These are phyloP conservation scores for Crithidia acanthocephali DNA, from an alignment of 208 protist genomes.

Conservation along the genomic window DNA sequence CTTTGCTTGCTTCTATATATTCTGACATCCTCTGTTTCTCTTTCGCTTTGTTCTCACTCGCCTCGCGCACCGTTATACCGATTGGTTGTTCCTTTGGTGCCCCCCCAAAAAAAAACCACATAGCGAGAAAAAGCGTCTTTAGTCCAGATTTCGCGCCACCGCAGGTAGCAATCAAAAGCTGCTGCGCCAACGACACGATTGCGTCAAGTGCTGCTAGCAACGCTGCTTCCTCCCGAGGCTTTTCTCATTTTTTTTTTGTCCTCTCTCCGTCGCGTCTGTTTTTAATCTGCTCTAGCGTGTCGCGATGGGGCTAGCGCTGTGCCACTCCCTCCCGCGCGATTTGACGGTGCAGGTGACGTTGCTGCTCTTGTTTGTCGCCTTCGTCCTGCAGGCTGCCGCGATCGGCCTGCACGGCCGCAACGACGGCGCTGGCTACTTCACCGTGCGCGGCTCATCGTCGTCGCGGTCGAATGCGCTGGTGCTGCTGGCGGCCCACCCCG, in stretches of 20 bases:
- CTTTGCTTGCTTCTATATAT: too few species aligned
- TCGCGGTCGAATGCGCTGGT: slow-evolving; percentile 23
- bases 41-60: not conserved
- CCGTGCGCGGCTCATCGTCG: slow-evolving; percentile 1
- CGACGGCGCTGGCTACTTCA: slow-evolving; percentile 43
- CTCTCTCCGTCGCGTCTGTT: not conserved
- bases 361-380: slow-evolving; percentile 49
- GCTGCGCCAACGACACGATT: too few species aligned
- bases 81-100: not conserved
- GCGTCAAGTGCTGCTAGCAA: too few species aligned
- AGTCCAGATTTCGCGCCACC: too few species aligned
- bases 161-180: too few species aligned
- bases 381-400: slow-evolving; percentile 51
- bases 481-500: slow-evolving; percentile 42
- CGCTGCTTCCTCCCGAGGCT: not conserved
- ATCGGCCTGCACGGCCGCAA: slow-evolving; percentile 43
- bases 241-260: not conserved
- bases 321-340: slow-evolving; percentile 59
- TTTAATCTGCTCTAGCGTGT: slow-evolving; percentile 3
- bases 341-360: slow-evolving; percentile 34
- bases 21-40: too few species aligned
- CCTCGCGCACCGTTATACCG: not conserved
- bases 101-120: not conserved
- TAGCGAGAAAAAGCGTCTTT: too few species aligned
- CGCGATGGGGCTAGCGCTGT: slow-evolving; percentile 53